Evolutionary conservation across 1,284 basidiomycete species (phyloP), one percentile per base, ranked within the genome.

Genomic region (Sporisorium reilianum): DNA sequence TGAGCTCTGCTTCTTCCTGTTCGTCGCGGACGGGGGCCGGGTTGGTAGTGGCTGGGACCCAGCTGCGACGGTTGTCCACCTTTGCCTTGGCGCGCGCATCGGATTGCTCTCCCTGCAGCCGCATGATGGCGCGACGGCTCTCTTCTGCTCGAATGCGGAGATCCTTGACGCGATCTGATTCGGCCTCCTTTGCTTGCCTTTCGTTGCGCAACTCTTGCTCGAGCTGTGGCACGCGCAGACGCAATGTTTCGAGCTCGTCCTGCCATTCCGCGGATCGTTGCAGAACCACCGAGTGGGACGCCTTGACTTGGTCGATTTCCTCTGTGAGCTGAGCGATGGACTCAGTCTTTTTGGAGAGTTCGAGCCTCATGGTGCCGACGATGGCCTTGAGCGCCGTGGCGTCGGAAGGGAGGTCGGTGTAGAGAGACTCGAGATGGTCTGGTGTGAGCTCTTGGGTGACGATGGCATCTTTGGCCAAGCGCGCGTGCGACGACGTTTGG

Each of bases 121-220:
- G 57, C 80, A 82, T 82, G 66, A 82, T 81, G 38, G 80, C 80
- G 5, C 80, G 66, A 11, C 80, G 64, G 41, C 73, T 75, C 51
- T 82, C 80, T 40, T 82, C 80, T 26, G 75, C 76, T n/a, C 78
- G 65, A n/a, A 77, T 65, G 22, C 80, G 72, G 40, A 82, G 68
- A 42, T 81, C 80, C 30, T 80, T 79, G 61, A 82, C 80, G 14
- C 79, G 65, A 38, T 81, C 79, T 5, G 77, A 75, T 11, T 80
- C 80, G 23, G 57, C 72, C 57, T 79, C 80, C 4, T 71, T 55
- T 18, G 67, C 71, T 53, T 73, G 62, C 59, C 63, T 64, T 51
- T 75, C 74, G 16, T 45, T 26, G 3, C 60, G 48, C 25, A 79
- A 32, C 30, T 70, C 56, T 14, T 61, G 46, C 26, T 74, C 46